Evolutionary conservation across 2,329 filamentous ascomycete genomes (phyloP).

Genomic region (Epichloe sp.): DNA sequence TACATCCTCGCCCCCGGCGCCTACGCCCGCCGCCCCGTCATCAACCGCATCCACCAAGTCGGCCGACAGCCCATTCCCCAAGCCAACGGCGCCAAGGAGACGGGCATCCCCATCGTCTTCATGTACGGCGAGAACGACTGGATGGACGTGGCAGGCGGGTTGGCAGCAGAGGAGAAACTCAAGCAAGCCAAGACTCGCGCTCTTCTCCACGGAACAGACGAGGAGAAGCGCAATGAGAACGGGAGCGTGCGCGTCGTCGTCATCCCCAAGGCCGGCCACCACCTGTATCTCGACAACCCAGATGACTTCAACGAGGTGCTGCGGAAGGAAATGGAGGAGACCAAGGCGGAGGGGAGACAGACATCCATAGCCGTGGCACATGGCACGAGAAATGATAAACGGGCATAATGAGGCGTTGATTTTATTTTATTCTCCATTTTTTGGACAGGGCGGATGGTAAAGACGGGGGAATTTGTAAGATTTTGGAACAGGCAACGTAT

Average conservation of each 20-base stretch:
- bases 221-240: constrained; percentile 59
- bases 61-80: constrained; percentile 52
- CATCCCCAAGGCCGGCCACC: constrained; percentile 48
- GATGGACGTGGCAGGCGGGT: constrained; percentile 90
- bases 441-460: no score
- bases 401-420: no score
- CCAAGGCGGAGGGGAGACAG: constrained; percentile 16
- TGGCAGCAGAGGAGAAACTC: constrained; percentile 67
- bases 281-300: constrained; percentile 47
- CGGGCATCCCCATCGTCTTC: constrained; percentile 70
- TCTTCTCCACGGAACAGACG: constrained; percentile 47
- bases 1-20: constrained; percentile 91
- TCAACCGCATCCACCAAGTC: constrained; percentile 74
- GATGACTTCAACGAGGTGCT: constrained; percentile 43
- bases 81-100: constrained; percentile 28
- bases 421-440: no score
- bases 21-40: constrained; percentile 76
- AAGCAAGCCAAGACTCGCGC: constrained; percentile 50
- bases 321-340: constrained; percentile 40
- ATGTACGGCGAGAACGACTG: constrained; percentile 98
- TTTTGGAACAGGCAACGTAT: no score
- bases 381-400: no score
- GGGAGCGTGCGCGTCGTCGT: constrained; percentile 74
- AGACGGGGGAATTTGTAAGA: no score
- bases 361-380: no score